Base-by-base conservation (phyloP, 2,329 filamentous ascomycete species). In the Colletotrichum ledebouriae region DNA sequence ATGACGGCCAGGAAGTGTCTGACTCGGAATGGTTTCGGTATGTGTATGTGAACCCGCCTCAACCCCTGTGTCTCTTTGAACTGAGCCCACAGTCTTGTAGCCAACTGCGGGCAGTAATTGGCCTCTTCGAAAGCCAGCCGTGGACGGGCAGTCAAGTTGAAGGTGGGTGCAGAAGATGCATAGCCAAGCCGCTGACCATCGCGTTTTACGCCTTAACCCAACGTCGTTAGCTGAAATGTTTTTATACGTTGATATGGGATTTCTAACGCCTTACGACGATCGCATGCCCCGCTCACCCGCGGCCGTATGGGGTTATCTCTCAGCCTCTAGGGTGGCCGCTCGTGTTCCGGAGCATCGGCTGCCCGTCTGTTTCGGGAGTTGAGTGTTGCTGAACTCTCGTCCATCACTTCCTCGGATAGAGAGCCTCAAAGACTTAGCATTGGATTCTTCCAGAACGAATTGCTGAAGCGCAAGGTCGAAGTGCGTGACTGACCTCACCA, bases 241-340 rank as follows among this genome's bases (percentile, higher is more conserved):
- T 6, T 1, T 0, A 6, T 6, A 15, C 2, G 11, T n/a, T n/a
- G 0, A 4, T 10, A 6, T 10, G 12, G 29, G 64, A 29, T 11
- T 25, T 22, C 63, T 70, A 17, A 75, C 73, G 70, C 59, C 62
- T 74, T 75, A 64, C 73, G 75, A 6, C 73, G 72, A 63, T 75
- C 73, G 34, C 73, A 75, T 6, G 73, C 73, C 34, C 58, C 56
- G n/a, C 42, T 63, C 17, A 66, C 63, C 17, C 67, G 12, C 29
- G 62, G 62, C 3, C 25, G 62, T n/a, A 58, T 42, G 39, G 47
- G 39, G 29, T 60, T 39, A 2, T 53, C 47, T 13, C 33, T 37
- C 29, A 9, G 37, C 41, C 47, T 9, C 17, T 65, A 60, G 2
- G 25, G 3, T 2, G 47, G 39, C 11, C 39, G 46, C 7, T 22